These are phyloP conservation scores for Fusarium pilosicola DNA, from an alignment of 2,329 filamentous ascomycete genomes.

Conservation along the genomic window DNA sequence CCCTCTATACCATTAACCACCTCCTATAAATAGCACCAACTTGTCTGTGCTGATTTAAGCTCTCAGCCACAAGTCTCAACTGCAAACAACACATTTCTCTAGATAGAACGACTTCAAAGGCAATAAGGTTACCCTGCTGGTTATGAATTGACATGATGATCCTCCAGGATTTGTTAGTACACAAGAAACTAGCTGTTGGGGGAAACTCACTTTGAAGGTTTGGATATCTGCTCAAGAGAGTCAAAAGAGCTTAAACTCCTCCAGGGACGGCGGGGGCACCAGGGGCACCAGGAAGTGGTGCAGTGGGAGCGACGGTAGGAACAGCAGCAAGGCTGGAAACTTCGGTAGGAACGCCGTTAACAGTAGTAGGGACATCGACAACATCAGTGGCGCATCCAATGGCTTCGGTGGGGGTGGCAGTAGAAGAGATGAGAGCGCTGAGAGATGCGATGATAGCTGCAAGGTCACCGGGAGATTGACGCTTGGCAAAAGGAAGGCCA, in stretches of 20 bases:
- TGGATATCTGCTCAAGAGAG: fast-evolving
- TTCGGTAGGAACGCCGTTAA: background rate
- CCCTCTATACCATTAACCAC: background rate
- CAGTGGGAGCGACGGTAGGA: background rate
- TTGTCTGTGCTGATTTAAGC: background rate
- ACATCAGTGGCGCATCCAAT: background rate
- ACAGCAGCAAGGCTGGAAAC: background rate
- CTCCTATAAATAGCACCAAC: background rate
- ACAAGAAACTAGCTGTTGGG: background rate
- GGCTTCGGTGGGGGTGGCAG: background rate
- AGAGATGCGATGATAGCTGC: background rate
- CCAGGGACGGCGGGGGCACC: background rate
- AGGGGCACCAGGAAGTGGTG: background rate
- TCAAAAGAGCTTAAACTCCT: background rate
- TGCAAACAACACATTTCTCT: background rate
- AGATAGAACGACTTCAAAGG: background rate
- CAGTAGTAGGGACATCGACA: background rate
- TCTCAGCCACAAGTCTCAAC: background rate
- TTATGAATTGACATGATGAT: background rate
- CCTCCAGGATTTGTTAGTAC: background rate
- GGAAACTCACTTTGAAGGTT: background rate
- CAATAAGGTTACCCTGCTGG: background rate
- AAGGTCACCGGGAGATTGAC: background rate
- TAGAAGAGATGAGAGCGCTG: background rate
- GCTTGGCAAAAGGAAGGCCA: background rate